Evolutionary conservation across 2,329 filamentous ascomycete genomes (phyloP), one percentile per base, ranked within the genome.

Genomic region (Aspergillus sp.): DNA sequence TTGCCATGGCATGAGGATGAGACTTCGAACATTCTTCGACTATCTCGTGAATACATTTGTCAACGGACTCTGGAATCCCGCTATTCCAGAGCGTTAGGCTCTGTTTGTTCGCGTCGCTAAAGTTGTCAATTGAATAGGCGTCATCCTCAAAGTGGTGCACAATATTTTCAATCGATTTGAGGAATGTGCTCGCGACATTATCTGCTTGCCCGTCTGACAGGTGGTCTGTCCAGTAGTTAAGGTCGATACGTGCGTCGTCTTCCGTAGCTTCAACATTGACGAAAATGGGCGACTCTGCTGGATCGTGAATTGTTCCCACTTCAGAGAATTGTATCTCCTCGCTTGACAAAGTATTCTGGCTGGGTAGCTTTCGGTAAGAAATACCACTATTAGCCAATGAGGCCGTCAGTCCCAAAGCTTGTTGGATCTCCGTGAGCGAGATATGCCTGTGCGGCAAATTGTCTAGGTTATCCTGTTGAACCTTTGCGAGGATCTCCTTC

Each of bases 251-350:
- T 9, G 74, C 75, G 25, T 70, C 64, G 4, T 70, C 69, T n/a
- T 82, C 79, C 5, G 76, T 74, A 2, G 79, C 76, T 60, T 82
- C 81, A 19, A 82, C 78, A 52, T 82, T 82, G 56, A 83, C 68
- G 15, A 78, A 81, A 0, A 82, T 72, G 1, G 78, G 76, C 61
- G 81, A 80, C 65, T 83, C 81, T 1, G 80, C 81, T 0, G 81
- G 81, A 57, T 83, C 80, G 58, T 82, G 72, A 32, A 78, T 77
- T 3, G 71, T 68, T n/a, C 70, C 69, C 23, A 70, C 63, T 68
- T 81, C 78, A 1, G 72, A 64, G 41, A 81, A 74, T n/a, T 70
- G 66, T 1, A 82, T 73, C 3, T 68, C 65, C 19, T 66, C 56
- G 19, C 67, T 70, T 15, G 67, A 63, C 1, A 60, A 57, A 1